Evolutionary conservation across 805 yeast species (phyloP), one percentile per base, ranked within the genome.

Genomic region (Candida lessepsii): DNA sequence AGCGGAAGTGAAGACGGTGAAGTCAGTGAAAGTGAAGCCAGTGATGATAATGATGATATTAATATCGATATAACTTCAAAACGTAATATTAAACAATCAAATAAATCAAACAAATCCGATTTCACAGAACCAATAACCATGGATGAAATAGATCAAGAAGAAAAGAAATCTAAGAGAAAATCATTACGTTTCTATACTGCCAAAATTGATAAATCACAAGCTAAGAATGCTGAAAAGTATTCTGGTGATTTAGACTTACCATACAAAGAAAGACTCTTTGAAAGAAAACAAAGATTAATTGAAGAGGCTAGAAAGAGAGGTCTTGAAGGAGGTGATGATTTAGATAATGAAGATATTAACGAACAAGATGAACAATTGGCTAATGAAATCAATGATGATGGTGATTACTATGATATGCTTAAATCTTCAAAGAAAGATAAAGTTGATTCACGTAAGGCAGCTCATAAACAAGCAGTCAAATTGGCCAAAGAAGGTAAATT

Each of bases 181-280:
- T 76, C 95, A 2, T 76, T 93, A 53, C 81, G 98, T 45, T 93
- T 93, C 80, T 93, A 93, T 73, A 93, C 99, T 1, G 86, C 98
- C 43, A 90, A 91, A 64, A 90, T 93, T 61, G 96, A 89, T 60
- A 95, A 90, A 65, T 83, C 82, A 38, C 81, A 75, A 19, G 71
- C 72, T 50, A 83, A 83, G 60, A 76, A 76, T 45, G 44, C 39
- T 24, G 61, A 58, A 13, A 48, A 50, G 19, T 51, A 40, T 42
- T 82, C 81, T 34, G 99, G 98, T 52, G 99, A 91, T 61, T 75
- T 76, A 46, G 99, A 91, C 64, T 67, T 91, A 44, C 97, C 98
- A 13, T 91, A 93, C 62, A 81, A 78, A 52, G 98, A 91, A 64
- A 78, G 97, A 52, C 71, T 86, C 31, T 90, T 78, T 54, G 97